phyloP scores from a whole-genome alignment of 2,329 filamentous ascomycete genomes.

The Colletotrichum noveboracense region DNA sequence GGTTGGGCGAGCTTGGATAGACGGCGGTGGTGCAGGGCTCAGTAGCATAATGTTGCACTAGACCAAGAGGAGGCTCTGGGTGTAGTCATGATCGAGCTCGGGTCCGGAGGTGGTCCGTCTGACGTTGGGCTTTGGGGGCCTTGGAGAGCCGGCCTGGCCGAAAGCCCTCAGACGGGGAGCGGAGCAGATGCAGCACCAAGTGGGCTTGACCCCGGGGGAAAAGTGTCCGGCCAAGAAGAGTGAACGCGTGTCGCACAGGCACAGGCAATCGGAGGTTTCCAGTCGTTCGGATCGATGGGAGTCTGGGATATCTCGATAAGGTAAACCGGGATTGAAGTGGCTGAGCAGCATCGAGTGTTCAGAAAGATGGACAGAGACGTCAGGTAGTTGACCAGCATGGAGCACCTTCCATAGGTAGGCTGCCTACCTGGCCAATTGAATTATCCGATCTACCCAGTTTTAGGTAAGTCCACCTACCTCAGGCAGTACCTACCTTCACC shows the following conservation, averaged over 20 bases:
- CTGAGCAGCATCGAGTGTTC: background rate
- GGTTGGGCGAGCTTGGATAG: conserved; percentile 2
- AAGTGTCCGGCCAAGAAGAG: background rate
- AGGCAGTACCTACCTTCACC: background rate
- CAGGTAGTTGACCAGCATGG: background rate
- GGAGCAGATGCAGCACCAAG: background rate
- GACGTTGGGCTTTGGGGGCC: background rate
- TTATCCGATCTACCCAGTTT: background rate
- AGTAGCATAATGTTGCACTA: conserved; percentile 14
- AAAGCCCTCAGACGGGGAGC: conserved; percentile 1
- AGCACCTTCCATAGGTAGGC: background rate
- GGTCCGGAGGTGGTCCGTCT: conserved; percentile 16
- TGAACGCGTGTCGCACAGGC: background rate
- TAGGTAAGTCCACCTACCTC: background rate
- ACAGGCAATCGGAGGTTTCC: background rate
- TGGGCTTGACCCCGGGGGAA: background rate
- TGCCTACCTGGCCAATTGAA: background rate
- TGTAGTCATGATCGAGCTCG: conserved; percentile 12
- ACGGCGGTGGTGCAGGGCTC: background rate
- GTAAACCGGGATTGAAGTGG: background rate
- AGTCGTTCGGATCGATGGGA: background rate
- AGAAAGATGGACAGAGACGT: background rate
- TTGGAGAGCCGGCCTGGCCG: conserved; percentile 13
- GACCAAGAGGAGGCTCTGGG: conserved; percentile 1
- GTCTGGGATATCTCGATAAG: background rate